These are phyloP conservation scores for Elymus sibiricus DNA, from an alignment of 176 grass and related monocot species.

Conservation along the genomic window DNA sequence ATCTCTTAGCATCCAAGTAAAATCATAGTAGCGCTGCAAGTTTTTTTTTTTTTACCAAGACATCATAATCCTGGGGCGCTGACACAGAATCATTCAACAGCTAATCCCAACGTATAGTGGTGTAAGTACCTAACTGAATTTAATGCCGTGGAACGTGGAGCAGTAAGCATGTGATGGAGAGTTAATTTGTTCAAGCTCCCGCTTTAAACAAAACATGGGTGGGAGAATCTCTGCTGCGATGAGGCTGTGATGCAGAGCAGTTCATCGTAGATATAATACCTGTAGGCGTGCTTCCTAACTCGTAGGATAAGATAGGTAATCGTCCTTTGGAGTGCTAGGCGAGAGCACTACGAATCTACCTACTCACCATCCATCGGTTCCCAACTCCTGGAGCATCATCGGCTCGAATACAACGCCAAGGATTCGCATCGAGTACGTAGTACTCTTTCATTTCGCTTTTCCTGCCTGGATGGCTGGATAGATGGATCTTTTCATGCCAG, in stretches of 20 bases:
- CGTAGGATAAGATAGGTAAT: not conserved
- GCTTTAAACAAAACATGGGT: not conserved
- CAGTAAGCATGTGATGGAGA: not conserved
- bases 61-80: not conserved
- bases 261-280: not conserved
- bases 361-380: not conserved
- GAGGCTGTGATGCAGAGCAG: not conserved
- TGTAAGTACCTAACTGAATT: not conserved
- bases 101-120: not conserved
- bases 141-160: not conserved
- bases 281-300: not conserved
- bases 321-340: not conserved
- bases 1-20: not conserved
- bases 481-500: not conserved
- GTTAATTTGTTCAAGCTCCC: not conserved
- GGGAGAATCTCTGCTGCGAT: slow-evolving; percentile 7
- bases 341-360: not conserved
- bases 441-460: not conserved
- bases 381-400: not conserved
- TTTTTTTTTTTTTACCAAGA: not conserved
- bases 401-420: not conserved
- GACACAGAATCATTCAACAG: not conserved
- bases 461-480: not conserved
- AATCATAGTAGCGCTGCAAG: not conserved
- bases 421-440: not conserved